Evolutionary conservation across 192 early-diverging fungal genomes (phyloP).

Genomic region (Umbelopsis sp.): DNA sequence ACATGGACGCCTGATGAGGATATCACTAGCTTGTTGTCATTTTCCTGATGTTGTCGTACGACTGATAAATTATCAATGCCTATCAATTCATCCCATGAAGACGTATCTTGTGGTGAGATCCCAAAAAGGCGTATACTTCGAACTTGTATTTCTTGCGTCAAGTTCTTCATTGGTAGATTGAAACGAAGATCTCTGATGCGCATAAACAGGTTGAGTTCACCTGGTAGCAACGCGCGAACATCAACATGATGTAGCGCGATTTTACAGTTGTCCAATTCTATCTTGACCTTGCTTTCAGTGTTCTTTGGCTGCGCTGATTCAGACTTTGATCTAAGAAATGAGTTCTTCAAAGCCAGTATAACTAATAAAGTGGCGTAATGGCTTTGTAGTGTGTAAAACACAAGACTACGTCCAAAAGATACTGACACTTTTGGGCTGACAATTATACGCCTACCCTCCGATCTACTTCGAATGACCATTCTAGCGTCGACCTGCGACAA

Average conservation of each 20-base stretch:
- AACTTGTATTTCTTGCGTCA: neutral
- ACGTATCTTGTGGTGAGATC: neutral
- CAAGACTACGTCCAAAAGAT: slow-evolving; percentile 6
- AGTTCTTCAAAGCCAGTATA: neutral
- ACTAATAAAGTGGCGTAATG: neutral
- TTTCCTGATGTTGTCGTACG: neutral
- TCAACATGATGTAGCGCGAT: slow-evolving; percentile 17
- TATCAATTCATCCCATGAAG: slow-evolving; percentile 43
- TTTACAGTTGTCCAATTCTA: neutral
- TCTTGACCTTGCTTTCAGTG: neutral
- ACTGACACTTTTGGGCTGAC: neutral
- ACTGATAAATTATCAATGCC: slow-evolving; percentile 37
- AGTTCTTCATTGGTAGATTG: neutral
- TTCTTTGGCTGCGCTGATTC: too few relatives aligned
- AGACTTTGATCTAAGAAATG: neutral
- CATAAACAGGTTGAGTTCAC: slow-evolving; percentile 9
- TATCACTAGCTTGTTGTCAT: neutral
- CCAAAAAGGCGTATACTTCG: slow-evolving; percentile 34
- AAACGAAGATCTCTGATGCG: neutral
- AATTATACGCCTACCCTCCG: neutral
- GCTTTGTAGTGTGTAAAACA: slow-evolving; percentile 1
- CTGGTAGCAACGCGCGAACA: neutral
- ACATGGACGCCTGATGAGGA: slow-evolving; percentile 31
- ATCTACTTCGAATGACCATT: neutral
- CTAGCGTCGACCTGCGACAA: slow-evolving; percentile 3